Percentiles rank a stretch among this genome's conserved stretches.
phyloP scores from a whole-genome alignment of 768 basidiomycete species.

The Mrakia hoshinonis region DNA sequence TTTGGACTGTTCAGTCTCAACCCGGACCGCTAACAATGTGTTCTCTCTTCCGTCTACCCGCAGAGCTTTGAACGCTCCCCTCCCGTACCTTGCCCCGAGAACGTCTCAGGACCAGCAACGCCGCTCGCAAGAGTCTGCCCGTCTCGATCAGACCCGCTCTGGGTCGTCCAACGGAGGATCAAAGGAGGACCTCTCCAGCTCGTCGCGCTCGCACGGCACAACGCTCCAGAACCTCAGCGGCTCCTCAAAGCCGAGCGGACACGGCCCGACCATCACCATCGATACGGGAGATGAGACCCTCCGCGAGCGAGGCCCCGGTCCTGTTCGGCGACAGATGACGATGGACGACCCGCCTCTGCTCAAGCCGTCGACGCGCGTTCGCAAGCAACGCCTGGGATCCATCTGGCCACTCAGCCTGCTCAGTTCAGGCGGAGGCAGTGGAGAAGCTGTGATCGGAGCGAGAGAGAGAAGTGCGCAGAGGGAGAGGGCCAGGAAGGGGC shows the following conservation, averaged over 20 bases:
- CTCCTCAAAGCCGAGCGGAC: background rate
- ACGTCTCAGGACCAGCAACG: background rate
- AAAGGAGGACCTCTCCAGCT: background rate
- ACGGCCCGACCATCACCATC: background rate
- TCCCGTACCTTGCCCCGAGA: background rate
- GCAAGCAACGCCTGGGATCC: background rate
- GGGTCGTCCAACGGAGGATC: background rate
- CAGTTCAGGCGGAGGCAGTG: background rate
- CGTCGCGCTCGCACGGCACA: background rate
- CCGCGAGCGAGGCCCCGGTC: background rate
- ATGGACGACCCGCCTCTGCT: background rate
- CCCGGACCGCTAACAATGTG: no score
- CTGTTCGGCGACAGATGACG: background rate
- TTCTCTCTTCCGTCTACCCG: no score
- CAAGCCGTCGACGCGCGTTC: background rate
- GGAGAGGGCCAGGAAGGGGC: conserved; percentile 1
- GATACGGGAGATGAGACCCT: background rate
- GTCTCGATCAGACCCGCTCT: background rate
- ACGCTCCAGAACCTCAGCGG: background rate
- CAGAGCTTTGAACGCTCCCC: no score
- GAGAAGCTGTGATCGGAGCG: background rate
- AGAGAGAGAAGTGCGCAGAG: background rate
- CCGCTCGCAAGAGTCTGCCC: background rate
- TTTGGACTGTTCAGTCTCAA: background rate
- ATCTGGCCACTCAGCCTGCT: background rate